phyloP scores from a whole-genome alignment of 2,329 filamentous ascomycete species.

The Cryphonectria nitschkei region DNA sequence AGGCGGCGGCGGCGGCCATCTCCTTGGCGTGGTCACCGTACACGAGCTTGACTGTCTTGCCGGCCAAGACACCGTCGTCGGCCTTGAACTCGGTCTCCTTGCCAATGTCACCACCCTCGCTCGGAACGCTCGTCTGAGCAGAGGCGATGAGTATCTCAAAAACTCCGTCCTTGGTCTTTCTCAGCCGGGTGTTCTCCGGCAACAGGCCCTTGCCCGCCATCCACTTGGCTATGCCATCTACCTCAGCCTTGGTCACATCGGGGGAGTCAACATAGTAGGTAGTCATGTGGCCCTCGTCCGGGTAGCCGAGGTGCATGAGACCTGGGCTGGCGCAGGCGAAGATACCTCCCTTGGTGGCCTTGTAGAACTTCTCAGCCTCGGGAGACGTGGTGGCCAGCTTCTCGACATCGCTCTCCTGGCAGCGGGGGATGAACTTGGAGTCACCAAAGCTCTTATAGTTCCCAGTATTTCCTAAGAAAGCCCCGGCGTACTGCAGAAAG shows the following conservation, averaged over 20 bases:
- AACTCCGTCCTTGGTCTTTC: slow-evolving; percentile 64
- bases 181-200: slow-evolving; percentile 76
- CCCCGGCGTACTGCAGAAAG: slow-evolving; percentile 77
- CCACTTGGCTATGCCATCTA: slow-evolving; percentile 71
- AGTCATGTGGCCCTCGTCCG: slow-evolving; percentile 75
- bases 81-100: slow-evolving; percentile 65
- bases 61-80: slow-evolving; percentile 61
- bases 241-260: slow-evolving; percentile 74
- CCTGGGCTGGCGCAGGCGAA: slow-evolving; percentile 68
- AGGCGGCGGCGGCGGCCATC: slow-evolving; percentile 70
- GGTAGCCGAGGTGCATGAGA: slow-evolving; percentile 76
- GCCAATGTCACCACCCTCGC: slow-evolving; percentile 69
- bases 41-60: slow-evolving; percentile 70
- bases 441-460: slow-evolving; percentile 91
- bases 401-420: slow-evolving; percentile 64
- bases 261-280: slow-evolving; percentile 82
- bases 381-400: slow-evolving; percentile 64
- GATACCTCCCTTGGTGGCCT: slow-evolving; percentile 71
- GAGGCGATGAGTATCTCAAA: slow-evolving; percentile 80
- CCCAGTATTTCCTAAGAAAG: slow-evolving; percentile 79
- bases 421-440: slow-evolving; percentile 79
- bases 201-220: slow-evolving; percentile 73
- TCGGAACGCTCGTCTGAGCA: slow-evolving; percentile 61
- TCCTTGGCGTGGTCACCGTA: slow-evolving; percentile 76
- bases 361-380: slow-evolving; percentile 66